Evolutionary conservation across 768 basidiomycete genomes (phyloP), one percentile per base, ranked within the genome.

Genomic region (Russula griseocarnosa): DNA sequence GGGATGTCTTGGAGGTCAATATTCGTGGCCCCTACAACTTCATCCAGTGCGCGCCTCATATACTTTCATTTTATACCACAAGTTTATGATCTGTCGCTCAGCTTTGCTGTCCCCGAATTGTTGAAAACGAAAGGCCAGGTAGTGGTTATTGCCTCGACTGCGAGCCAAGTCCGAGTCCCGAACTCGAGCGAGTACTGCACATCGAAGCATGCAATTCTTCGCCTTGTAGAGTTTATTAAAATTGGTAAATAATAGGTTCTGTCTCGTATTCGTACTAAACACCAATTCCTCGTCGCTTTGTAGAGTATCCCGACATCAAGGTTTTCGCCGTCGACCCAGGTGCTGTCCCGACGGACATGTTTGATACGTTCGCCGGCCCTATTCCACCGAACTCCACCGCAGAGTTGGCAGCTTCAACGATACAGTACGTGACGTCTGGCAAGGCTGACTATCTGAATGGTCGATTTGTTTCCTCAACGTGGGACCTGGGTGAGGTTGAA

Each of bases 1-100:
- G 61, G 65, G 46, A 58, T 7, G 57, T 63, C 8, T 13, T 59
- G 13, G 66, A 67, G 20, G 42, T 60, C 62, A 67, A 64, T 13
- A 16, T 67, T 10, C 62, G 61, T 20, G 66, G 66, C 1, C 38
- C 58, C 1, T 64, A 63, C 47, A 60, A 63, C 30, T 55, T 52
- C 20, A 55, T 49, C 6, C 58, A 63, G 66, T 66, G 36, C 40
- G 51, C 5, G 2, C 34, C 42, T 44, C 30, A 34, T 44, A 5
- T 16, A 13, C n/a, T 32, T n/a, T n/a, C n/a, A 6, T 10, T 20
- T 20, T 9, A 9, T 24, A 14, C 3, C 24, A 3, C 44, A 34
- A 7, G 13, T 20, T 46, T 32, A 46, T 38, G 11, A n/a, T 22
- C 3, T 8, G 16, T 47, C 1, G 0, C 20, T 10, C 13, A 58